These are phyloP conservation scores for Tricholoma sp. DNA, from an alignment of 768 basidiomycete genomes.

Conservation along the genomic window DNA sequence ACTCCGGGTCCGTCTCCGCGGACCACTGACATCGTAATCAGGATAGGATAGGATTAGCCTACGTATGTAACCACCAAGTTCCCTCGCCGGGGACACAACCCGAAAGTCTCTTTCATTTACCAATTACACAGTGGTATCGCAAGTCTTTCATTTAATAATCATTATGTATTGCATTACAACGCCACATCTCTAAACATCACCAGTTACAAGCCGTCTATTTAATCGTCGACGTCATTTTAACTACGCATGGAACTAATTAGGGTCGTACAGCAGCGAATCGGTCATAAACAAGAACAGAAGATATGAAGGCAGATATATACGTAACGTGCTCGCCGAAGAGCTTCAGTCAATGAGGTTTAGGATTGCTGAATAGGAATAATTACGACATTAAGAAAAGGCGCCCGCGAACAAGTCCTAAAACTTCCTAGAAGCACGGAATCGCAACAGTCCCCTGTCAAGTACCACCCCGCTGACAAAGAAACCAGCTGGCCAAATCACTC, in stretches of 20 bases:
- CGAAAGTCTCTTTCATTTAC: no score
- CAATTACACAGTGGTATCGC: no score
- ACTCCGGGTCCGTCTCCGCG: no score
- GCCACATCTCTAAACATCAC: background rate
- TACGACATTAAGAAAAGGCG: no score
- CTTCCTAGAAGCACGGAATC: background rate
- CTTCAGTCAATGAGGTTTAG: background rate
- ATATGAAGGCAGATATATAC: background rate
- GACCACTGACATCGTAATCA: no score
- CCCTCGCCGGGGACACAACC: no score
- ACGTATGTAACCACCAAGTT: no score
- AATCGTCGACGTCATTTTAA: conserved; percentile 2
- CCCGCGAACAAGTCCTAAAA: background rate
- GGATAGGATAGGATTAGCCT: no score
- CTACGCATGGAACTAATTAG: conserved; percentile 3
- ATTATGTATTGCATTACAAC: background rate
- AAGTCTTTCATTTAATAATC: background rate
- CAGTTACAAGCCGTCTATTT: conserved; percentile 3
- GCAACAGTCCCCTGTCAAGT: background rate
- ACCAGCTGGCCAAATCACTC: background rate
- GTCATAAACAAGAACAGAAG: background rate
- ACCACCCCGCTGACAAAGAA: background rate
- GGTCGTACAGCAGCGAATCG: background rate
- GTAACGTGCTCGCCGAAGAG: background rate
- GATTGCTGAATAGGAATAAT: no score